Percentiles rank a stretch among this genome's conserved stretches.
Conservation (phyloP, 2,329 filamentous ascomycete species). For the Beauveria scarabaeidicola region DNA sequence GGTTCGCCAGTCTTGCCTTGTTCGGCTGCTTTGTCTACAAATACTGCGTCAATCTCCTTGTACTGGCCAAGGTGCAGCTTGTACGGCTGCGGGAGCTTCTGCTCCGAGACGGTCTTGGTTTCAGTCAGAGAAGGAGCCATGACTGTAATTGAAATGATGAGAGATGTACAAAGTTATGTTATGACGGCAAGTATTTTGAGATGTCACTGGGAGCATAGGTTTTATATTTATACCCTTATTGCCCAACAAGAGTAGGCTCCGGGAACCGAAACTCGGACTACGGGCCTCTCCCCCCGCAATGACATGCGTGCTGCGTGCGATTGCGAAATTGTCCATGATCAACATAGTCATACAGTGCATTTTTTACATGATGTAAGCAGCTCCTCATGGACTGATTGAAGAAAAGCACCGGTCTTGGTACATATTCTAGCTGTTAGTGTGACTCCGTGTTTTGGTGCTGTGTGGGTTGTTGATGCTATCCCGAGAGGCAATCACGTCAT, state of each 20-base stretch:
- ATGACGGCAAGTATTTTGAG: not conserved
- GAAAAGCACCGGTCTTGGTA: not conserved
- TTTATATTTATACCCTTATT: not conserved
- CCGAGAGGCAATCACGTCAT: slow-evolving; percentile 9
- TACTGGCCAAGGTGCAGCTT: slow-evolving; percentile 22
- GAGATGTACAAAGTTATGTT: not conserved
- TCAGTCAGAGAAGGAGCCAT: slow-evolving; percentile 11
- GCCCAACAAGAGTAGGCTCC: not conserved
- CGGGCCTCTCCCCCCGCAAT: slow-evolving; percentile 7
- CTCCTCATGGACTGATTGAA: not conserved
- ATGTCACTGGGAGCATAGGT: not conserved
- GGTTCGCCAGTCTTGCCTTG: slow-evolving; percentile 20
- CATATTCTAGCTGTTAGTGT: not conserved
- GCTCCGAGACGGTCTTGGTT: slow-evolving; percentile 4
- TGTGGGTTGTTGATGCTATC: slow-evolving; percentile 10
- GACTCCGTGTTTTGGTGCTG: not conserved
- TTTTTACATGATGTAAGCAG: not conserved
- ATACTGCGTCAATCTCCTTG: slow-evolving; percentile 22
- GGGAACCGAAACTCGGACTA: not conserved
- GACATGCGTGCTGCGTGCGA: slow-evolving; percentile 1
- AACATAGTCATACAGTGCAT: not conserved
- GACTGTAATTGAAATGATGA: not conserved
- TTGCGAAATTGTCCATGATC: slow-evolving; percentile 8
- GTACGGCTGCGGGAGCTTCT: slow-evolving; percentile 8
- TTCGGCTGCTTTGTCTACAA: slow-evolving; percentile 21